Evolutionary conservation across 345 rosid genomes (phyloP).

Genomic region (Cardamine chenopodiifolia): DNA sequence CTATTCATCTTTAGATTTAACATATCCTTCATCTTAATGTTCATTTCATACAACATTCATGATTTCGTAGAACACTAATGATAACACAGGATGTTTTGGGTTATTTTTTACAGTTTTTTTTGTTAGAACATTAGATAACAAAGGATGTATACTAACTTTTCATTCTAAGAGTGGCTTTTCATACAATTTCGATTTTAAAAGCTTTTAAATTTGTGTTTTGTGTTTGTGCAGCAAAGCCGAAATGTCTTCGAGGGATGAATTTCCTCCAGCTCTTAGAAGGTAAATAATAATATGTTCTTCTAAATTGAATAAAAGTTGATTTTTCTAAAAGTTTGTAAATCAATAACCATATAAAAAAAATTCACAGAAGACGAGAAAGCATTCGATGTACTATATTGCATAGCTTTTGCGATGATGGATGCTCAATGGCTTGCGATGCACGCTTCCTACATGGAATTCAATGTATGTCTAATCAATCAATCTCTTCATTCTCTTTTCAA

Average conservation of each 20-base stretch:
- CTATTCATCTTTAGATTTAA: background rate
- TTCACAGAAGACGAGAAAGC: conserved; percentile 87
- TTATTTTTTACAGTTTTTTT: too few relatives aligned
- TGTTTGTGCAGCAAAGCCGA: conserved; percentile 73
- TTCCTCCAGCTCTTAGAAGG: conserved; percentile 88
- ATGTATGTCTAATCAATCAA: conserved; percentile 49
- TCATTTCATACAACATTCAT: background rate
- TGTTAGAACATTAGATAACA: too few relatives aligned
- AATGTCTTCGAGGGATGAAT: conserved; percentile 68
- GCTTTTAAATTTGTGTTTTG: background rate
- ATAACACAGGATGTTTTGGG: background rate
- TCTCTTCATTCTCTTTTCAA: background rate
- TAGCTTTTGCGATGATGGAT: conserved; percentile 97
- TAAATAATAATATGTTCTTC: conserved; percentile 29
- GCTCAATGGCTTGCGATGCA: conserved; percentile 99
- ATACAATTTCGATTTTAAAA: background rate
- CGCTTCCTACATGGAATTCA: conserved; percentile 98
- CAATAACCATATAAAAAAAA: background rate
- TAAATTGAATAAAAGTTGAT: background rate
- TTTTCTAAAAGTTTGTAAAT: background rate
- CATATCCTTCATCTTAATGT: background rate
- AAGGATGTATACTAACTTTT: too few relatives aligned
- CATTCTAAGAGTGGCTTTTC: background rate
- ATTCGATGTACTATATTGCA: conserved; percentile 89
- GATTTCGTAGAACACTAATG: background rate